Conservation (phyloP, 768 basidiomycete species). For the Suillus americanus region DNA sequence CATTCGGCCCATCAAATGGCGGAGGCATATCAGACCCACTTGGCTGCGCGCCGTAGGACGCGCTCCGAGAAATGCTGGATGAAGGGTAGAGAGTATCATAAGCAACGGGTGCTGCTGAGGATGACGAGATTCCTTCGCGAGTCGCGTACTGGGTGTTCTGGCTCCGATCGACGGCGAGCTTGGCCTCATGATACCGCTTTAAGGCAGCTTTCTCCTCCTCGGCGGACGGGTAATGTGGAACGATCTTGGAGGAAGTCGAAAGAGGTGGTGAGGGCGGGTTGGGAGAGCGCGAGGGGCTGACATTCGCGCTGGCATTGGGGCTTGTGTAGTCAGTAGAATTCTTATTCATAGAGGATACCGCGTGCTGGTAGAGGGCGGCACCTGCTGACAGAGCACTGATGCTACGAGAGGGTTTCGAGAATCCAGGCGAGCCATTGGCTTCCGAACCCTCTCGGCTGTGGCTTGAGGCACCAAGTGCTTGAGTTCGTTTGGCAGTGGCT, state of each 20-base stretch:
- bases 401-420: constrained; percentile 17
- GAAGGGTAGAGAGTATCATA: constrained; percentile 63
- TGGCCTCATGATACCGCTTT: constrained; percentile 67
- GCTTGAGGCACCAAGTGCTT: constrained; percentile 37
- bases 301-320: constrained; percentile 22
- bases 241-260: constrained; percentile 19
- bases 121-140: constrained; percentile 21
- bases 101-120: constrained; percentile 48
- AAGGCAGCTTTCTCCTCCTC: constrained; percentile 77
- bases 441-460: constrained; percentile 31
- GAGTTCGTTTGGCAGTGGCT: constrained; percentile 60
- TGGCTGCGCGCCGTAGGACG: constrained; percentile 21
- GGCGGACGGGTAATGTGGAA: constrained; percentile 58
- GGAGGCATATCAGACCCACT: constrained; percentile 45
- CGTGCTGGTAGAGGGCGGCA: constrained; percentile 43
- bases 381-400: constrained; percentile 36
- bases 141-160: constrained; percentile 39
- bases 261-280: constrained; percentile 29
- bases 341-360: constrained; percentile 40
- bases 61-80: constrained; percentile 25
- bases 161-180: constrained; percentile 63
- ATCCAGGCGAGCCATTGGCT: constrained; percentile 17
- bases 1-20: constrained; percentile 47
- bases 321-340: constrained; percentile 14
- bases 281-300: constrained; percentile 32